phyloP scores from a whole-genome alignment of 2,329 filamentous ascomycete genomes.

The Arthrobotrys pseudoclavata region DNA sequence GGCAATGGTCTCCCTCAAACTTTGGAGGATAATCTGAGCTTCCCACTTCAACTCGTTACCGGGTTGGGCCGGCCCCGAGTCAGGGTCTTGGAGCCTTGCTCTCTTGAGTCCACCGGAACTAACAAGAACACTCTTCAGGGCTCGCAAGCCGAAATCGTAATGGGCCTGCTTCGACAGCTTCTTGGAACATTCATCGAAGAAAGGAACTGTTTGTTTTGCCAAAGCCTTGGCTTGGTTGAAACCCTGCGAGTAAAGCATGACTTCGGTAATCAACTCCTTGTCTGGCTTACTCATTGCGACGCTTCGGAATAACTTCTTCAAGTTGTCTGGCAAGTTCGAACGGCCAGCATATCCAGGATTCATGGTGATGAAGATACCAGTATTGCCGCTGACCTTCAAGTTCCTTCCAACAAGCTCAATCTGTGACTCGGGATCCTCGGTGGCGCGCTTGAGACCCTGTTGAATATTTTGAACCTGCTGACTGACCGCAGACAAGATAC shows the following conservation, averaged over 20 bases:
- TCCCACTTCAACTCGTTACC: slow-evolving; percentile 69
- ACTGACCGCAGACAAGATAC: slow-evolving; percentile 96
- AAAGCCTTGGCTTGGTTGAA: slow-evolving; percentile 96
- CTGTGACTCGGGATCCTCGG: slow-evolving; percentile 83
- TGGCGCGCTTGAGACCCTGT: slow-evolving; percentile 88
- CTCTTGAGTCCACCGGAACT: slow-evolving; percentile 97
- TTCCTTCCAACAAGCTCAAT: slow-evolving; percentile 96
- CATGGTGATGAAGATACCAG: slow-evolving; percentile 99
- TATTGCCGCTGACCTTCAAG: slow-evolving; percentile 88
- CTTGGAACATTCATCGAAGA: slow-evolving; percentile 90
- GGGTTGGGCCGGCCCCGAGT: slow-evolving; percentile 55
- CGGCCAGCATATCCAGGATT: slow-evolving; percentile 98
- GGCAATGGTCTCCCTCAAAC: slow-evolving; percentile 96
- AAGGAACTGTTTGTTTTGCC: slow-evolving; percentile 95
- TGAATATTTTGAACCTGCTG: slow-evolving; percentile 99
- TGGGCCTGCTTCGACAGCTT: slow-evolving; percentile 95
- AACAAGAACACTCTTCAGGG: slow-evolving; percentile 96
- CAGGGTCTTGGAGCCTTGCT: slow-evolving; percentile 67
- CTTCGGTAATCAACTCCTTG: slow-evolving; percentile 98
- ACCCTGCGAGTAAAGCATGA: slow-evolving; percentile 99
- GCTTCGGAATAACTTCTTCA: slow-evolving; percentile 99
- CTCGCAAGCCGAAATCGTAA: slow-evolving; percentile 98
- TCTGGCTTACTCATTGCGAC: slow-evolving; percentile 99
- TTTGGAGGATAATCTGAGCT: slow-evolving; percentile 98
- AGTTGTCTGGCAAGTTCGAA: slow-evolving; percentile 96